Conservation (phyloP, 139 green algal genomes). For the Chlamydomonas sp. region DNA sequence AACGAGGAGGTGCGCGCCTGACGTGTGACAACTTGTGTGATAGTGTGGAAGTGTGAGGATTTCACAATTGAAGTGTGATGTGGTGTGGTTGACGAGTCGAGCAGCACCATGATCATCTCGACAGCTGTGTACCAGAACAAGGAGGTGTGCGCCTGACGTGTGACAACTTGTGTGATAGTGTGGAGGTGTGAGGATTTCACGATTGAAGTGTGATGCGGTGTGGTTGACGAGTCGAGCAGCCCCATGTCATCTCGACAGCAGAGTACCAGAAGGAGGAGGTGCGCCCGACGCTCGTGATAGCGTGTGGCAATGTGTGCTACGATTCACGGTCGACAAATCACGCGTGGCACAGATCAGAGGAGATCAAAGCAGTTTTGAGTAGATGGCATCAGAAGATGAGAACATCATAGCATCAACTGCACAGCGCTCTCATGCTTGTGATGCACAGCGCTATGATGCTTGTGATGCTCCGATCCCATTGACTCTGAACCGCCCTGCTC, state of each 20-base stretch:
- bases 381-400: no score
- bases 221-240: slow-evolving; percentile 95
- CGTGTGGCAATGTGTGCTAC: background rate
- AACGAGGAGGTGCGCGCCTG: slow-evolving; percentile 3
- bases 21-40: background rate
- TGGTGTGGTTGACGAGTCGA: slow-evolving; percentile 96
- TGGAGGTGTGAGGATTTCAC: background rate
- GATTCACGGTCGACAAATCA: no score
- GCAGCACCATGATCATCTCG: slow-evolving; percentile 90
- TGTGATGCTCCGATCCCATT: no score
- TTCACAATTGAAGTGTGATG: no score
- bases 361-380: no score
- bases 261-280: background rate
- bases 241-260: slow-evolving; percentile 74
- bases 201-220: no score
- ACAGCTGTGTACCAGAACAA: background rate
- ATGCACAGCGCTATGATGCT: no score
- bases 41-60: background rate
- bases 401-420: no score
- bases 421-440: no score
- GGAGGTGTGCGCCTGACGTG: background rate
- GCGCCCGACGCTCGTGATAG: background rate
- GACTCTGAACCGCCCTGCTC: no score
- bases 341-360: no score
- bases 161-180: background rate